phyloP scores from a whole-genome alignment of 2,329 filamentous ascomycete species.

The Cercospora nicotianae region DNA sequence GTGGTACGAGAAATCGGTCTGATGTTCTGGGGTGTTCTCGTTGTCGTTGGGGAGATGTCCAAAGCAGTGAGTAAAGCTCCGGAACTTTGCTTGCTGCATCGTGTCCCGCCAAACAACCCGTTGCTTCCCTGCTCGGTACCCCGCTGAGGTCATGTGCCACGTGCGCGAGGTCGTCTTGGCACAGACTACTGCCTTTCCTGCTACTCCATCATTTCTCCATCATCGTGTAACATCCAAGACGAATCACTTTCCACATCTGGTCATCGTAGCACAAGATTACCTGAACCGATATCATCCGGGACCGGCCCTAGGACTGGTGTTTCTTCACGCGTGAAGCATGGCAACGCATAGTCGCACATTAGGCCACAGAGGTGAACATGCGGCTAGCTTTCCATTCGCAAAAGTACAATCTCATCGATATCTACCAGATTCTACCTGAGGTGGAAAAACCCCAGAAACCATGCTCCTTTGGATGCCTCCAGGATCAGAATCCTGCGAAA shows the following conservation, averaged over 20 bases:
- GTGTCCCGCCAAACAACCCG: conserved; percentile 2
- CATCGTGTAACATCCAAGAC: background rate
- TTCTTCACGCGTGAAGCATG: too few relatives aligned
- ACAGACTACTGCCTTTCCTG: background rate
- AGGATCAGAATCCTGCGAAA: too few relatives aligned
- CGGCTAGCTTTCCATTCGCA: too few relatives aligned
- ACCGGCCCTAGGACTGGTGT: too few relatives aligned
- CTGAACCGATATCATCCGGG: background rate
- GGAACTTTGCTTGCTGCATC: background rate
- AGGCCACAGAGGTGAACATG: too few relatives aligned
- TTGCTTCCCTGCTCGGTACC: background rate
- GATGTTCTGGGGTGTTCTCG: background rate
- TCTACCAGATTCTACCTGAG: too few relatives aligned
- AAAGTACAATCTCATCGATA: too few relatives aligned
- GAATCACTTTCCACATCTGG: too few relatives aligned
- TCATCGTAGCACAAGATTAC: background rate
- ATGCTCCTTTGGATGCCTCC: too few relatives aligned
- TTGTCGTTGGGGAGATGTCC: background rate
- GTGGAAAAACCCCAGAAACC: too few relatives aligned
- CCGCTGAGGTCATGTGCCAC: conserved; percentile 1
- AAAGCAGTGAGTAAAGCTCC: background rate
- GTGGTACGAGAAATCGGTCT: background rate
- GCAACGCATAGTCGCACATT: background rate
- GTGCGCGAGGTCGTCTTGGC: background rate
- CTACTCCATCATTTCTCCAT: background rate